Percentiles rank a stretch among this genome's conserved stretches.
Conservation (phyloP, 2,329 filamentous ascomycete genomes). For the Meredithiella fracta region DNA sequence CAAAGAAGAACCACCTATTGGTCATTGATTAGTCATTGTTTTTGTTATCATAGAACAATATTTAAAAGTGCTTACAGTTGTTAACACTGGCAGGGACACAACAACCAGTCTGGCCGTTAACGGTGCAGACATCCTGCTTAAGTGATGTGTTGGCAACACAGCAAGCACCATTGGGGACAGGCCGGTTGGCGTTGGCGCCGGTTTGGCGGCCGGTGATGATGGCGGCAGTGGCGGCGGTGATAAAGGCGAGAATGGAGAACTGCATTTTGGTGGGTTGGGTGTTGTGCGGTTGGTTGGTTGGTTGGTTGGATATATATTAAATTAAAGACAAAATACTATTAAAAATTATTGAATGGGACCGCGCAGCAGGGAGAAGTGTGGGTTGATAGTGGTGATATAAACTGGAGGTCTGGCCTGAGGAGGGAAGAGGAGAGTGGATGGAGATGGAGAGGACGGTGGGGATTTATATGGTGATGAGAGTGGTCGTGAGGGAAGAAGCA, state of each 20-base stretch:
- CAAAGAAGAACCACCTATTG: constrained; percentile 17
- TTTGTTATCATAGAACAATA: not conserved
- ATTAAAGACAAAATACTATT: not conserved
- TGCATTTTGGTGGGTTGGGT: constrained; percentile 19
- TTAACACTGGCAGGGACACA: constrained; percentile 22
- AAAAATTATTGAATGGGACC: constrained; percentile 10
- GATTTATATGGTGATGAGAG: not conserved
- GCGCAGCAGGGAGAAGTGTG: constrained; percentile 14
- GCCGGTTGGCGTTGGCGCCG: constrained; percentile 20
- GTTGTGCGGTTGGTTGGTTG: no score
- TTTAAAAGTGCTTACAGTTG: constrained; percentile 21
- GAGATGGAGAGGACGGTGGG: not conserved
- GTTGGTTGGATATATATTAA: no score
- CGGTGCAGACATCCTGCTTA: constrained; percentile 24
- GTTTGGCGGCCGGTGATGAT: constrained; percentile 18
- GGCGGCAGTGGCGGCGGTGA: constrained; percentile 17
- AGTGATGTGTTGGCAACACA: constrained; percentile 22
- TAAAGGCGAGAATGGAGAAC: constrained; percentile 18
- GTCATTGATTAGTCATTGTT: not conserved
- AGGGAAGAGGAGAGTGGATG: not conserved
- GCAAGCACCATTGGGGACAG: constrained; percentile 22
- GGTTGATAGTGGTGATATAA: not conserved
- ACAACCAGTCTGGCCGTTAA: constrained; percentile 21
- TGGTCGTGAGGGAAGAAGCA: not conserved
- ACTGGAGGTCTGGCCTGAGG: constrained; percentile 12